Evolutionary conservation across 306 rosid genomes (phyloP), one percentile per base, ranked within the genome.

Genomic region (Boehmeria nivea): DNA sequence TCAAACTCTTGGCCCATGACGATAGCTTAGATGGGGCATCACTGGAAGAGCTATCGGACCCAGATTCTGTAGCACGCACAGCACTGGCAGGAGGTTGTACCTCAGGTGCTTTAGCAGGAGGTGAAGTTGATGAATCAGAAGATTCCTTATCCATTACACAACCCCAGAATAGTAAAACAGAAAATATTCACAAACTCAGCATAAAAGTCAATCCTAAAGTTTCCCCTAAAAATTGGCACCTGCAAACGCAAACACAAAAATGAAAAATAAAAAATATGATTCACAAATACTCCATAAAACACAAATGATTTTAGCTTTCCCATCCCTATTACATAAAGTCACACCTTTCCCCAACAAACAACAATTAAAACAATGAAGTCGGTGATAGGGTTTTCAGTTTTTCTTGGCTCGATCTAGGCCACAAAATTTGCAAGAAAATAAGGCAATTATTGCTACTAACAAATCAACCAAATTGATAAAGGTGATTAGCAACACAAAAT

Each of bases 1-100:
- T 85, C 83, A 93, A 73, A 72, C 54, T 90, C 69, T 76, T 93
- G 45, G 95, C 89, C 96, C 99, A 87, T 54, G 96, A 81, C 25
- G 99, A 75, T 71, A 87, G 46, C 54, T 83, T 83, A 17, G 84
- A 53, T 43, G 87, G 72, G 9, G 22, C 72, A 67, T 64, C 87
- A 12, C 10, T 72, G 5, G 79, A 48, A 58, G 79, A 66, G 71
- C 63, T 72, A 60, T 81, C 80, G 45, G 62, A 64, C 49, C 61
- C 81, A 17, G 84, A 65, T 37, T 57, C 69, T n/a, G 52, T 51
- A 58, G 80, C 38, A 59, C 8, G 8, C 15, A n/a, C 45, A 40
- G 12, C 45, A 12, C 45, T n/a, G 10, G 76, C 66, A 24, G 71
- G 65, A 54, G 70, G 58, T 28, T 72, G 68, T 36, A 39, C 42